Evolutionary conservation across 164 flowering plant species (phyloP), one percentile per base, ranked within the genome.

Genomic region (Magnolia changhungtana): DNA sequence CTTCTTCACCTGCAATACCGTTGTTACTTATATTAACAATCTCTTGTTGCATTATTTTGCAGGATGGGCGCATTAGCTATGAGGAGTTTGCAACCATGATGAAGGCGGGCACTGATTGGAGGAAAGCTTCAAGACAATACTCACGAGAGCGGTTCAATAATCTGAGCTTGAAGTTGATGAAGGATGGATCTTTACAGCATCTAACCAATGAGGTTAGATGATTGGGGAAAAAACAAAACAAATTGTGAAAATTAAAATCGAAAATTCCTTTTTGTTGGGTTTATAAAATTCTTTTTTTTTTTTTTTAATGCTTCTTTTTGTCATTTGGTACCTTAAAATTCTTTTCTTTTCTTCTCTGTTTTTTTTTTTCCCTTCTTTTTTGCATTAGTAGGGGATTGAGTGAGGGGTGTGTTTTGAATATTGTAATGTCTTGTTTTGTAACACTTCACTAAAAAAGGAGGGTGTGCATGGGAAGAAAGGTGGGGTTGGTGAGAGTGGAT

Each of bases 91-190:
- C 91, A 0, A 76, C 85, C 4, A 92, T 92, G 97, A 92, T 91
- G 97, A 92, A 91, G 84, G 91, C 94, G 0, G 97, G 97, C 24
- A 92, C 97, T 29, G 95, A 92, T 85, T 92, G 97, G 97, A 87
- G 97, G 74, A 92, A 92, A 83, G 97, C 95, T 20, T 92, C 97
- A 20, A 86, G 94, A 70, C 97, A 90, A 76, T 92, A 92, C 76
- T 92, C 96, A n/a, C 79, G 97, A 67, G 94, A 90, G 76, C 85
- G 97, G 74, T 92, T 90, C 83, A 89, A 88, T 50, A 90, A 37
- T 79, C 92, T 92, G 24, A 92, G 97, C 79, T 79, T 88, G 80
- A 88, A 86, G 45, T 71, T 92, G 79, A 84, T 90, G 85, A 84
- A 78, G 80, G 94, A 92, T 78, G 94, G 91, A 19, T 90, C 96